Conservation (phyloP, 495 filamentous ascomycete genomes). For the Tetracladium setigerum region DNA sequence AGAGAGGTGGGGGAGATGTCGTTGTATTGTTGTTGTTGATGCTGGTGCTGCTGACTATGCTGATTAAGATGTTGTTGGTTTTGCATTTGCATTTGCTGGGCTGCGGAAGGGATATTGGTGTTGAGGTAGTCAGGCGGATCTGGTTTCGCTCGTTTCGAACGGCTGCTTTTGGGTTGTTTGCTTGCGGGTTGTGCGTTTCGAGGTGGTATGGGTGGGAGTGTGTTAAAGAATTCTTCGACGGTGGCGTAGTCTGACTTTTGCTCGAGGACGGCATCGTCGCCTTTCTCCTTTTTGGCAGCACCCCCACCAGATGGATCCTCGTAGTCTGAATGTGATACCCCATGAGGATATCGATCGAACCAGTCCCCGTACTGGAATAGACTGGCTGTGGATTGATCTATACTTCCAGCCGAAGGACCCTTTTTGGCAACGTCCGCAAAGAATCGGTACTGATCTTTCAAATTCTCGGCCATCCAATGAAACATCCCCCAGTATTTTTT, state of each 20-base stretch:
- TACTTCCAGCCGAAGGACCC: conserved; percentile 9
- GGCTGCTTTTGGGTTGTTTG: conserved; percentile 13
- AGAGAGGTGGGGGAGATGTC: conserved; percentile 21
- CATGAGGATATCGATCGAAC: conserved; percentile 93
- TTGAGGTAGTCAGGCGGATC: conserved; percentile 6
- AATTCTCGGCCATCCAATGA: conserved; percentile 88
- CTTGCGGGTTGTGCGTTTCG: conserved; percentile 32
- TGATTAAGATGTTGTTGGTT: background rate
- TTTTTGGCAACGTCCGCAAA: conserved; percentile 66
- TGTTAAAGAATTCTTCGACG: conserved; percentile 91
- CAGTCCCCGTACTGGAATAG: conserved; percentile 98
- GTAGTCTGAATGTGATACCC: conserved; percentile 75
- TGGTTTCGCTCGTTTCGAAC: conserved; percentile 11
- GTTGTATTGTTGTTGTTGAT: conserved; percentile 10
- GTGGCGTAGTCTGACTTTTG: conserved; percentile 85
- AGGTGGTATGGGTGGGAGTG: conserved; percentile 52
- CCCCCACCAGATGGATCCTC: conserved; percentile 63
- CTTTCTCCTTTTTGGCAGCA: conserved; percentile 55
- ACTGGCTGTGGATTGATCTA: conserved; percentile 43
- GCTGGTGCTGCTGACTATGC: conserved; percentile 6
- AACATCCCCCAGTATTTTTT: conserved; percentile 98
- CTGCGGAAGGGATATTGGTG: conserved; percentile 8
- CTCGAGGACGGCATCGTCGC: conserved; percentile 72
- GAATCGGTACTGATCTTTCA: conserved; percentile 81
- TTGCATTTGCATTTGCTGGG: conserved; percentile 7